These are phyloP conservation scores for Themeda triandra DNA, from an alignment of 176 grass and related monocot species.

Conservation along the genomic window DNA sequence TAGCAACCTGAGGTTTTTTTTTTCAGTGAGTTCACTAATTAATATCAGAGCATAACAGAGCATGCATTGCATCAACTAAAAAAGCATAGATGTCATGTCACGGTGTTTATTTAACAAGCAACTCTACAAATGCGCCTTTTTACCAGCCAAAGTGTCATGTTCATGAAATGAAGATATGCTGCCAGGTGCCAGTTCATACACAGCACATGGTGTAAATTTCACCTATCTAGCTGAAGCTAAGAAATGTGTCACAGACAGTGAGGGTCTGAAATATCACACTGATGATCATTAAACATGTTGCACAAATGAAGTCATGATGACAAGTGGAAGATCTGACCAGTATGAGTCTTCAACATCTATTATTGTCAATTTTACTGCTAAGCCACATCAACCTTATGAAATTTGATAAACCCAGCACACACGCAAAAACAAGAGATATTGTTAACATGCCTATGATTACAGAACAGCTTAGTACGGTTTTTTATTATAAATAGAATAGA, in stretches of 20 bases:
- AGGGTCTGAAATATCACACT: not conserved
- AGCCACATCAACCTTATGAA: not conserved
- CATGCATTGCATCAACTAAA: not conserved
- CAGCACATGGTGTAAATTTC: not conserved
- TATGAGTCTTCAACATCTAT: not conserved
- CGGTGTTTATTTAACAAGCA: not conserved
- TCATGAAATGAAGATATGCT: not conserved
- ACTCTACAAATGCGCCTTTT: not conserved
- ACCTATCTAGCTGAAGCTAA: not conserved
- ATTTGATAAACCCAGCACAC: not conserved
- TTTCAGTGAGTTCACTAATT: not conserved
- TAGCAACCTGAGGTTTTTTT: slow-evolving; percentile 53
- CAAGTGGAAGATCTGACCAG: not conserved
- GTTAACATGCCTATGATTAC: not conserved
- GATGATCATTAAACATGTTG: not conserved
- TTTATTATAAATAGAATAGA: not conserved
- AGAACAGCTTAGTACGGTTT: not conserved
- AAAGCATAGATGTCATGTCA: not conserved
- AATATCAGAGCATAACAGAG: not conserved
- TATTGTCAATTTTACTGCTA: not conserved
- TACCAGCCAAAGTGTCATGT: not conserved
- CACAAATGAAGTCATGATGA: not conserved
- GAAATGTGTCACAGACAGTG: not conserved
- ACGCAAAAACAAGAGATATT: not conserved
- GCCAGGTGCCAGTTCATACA: not conserved